These are phyloP conservation scores for Planoprotostelium fungivorum DNA, from an alignment of 78 protist species.

Conservation along the genomic window DNA sequence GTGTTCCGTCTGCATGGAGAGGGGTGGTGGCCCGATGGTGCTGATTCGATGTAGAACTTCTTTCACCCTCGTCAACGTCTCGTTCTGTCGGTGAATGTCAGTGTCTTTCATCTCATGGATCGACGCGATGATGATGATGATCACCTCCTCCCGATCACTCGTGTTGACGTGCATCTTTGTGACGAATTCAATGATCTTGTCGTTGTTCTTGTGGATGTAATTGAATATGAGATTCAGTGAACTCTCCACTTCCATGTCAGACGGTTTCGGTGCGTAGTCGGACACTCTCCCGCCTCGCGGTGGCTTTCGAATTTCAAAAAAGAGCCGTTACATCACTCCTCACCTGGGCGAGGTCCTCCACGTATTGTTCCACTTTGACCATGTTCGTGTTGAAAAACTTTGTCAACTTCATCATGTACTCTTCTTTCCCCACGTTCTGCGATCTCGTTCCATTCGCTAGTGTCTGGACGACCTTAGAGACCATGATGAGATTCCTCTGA, in stretches of 20 bases:
- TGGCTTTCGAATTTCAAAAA: too few relatives aligned
- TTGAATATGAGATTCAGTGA: not conserved
- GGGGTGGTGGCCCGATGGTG: not conserved
- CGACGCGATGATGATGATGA: not conserved
- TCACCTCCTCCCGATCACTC: not conserved
- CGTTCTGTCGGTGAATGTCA: not conserved
- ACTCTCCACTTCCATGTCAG: not conserved
- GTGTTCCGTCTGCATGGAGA: not conserved
- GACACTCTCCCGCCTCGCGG: too few relatives aligned
- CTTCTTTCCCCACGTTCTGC: not conserved
- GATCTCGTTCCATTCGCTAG: not conserved
- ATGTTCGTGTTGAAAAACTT: not conserved
- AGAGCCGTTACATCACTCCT: too few relatives aligned
- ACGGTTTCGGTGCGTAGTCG: too few relatives aligned
- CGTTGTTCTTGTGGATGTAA: not conserved
- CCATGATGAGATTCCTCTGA: not conserved
- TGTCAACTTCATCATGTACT: not conserved
- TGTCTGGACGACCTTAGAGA: not conserved
- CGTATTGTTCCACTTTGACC: not conserved
- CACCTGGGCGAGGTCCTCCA: not conserved
- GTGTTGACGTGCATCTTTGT: not conserved
- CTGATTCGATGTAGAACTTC: not conserved
- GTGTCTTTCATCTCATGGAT: not conserved
- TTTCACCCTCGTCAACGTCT: not conserved
- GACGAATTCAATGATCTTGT: not conserved